Evolutionary conservation across 140 eudicot species (phyloP).

Genomic region (Cichorium intybus): DNA sequence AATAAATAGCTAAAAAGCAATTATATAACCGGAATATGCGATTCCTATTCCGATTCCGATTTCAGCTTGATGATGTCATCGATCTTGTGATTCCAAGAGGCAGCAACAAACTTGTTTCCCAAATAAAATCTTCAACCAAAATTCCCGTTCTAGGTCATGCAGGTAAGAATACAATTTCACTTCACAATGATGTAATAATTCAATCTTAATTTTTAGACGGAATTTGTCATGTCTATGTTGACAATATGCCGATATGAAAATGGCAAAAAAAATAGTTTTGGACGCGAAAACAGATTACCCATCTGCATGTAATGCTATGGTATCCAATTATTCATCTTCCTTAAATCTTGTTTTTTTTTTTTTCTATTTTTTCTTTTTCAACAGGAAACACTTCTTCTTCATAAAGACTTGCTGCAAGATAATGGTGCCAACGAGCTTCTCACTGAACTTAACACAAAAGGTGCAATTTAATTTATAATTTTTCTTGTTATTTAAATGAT

Average conservation of each 20-base stretch:
- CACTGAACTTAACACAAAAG: slow-evolving; percentile 57
- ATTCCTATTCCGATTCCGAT: not conserved
- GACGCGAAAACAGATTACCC: slow-evolving; percentile 81
- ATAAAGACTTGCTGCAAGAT: slow-evolving; percentile 51
- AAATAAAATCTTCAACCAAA: slow-evolving; percentile 71
- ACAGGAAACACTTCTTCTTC: slow-evolving; percentile 78
- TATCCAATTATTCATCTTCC: slow-evolving; percentile 5
- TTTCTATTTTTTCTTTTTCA: not conserved
- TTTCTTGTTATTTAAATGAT: not conserved
- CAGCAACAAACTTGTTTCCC: slow-evolving; percentile 78
- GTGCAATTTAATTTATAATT: slow-evolving; percentile 10
- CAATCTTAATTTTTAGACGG: slow-evolving; percentile 53
- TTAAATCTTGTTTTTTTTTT: not conserved
- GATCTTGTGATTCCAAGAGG: slow-evolving; percentile 92
- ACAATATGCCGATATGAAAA: slow-evolving; percentile 62
- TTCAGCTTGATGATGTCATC: slow-evolving; percentile 75
- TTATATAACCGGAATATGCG: too few relatives aligned
- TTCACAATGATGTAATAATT: slow-evolving; percentile 1
- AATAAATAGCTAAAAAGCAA: too few relatives aligned
- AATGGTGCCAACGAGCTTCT: slow-evolving; percentile 47
- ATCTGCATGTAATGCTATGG: slow-evolving; percentile 87
- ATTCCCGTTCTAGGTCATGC: slow-evolving; percentile 84
- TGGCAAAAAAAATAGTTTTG: slow-evolving; percentile 62
- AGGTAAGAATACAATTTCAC: slow-evolving; percentile 52
- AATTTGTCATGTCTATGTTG: slow-evolving; percentile 77